These are phyloP conservation scores for Naganishia cerealis DNA, from an alignment of 1,284 basidiomycete species.

Conservation along the genomic window DNA sequence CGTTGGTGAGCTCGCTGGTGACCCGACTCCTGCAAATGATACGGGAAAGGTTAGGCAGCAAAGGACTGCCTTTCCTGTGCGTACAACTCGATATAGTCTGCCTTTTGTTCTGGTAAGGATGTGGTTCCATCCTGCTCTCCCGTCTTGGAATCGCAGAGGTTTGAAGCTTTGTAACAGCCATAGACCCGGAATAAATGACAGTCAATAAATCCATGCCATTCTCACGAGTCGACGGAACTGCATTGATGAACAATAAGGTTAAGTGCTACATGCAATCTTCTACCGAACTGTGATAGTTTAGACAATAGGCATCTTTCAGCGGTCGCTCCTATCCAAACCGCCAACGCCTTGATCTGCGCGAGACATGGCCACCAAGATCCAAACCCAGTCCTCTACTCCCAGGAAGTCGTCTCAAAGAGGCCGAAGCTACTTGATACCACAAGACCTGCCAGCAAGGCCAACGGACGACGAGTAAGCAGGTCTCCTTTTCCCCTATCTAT, in stretches of 20 bases:
- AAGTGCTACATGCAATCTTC: too few relatives aligned
- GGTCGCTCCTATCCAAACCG: background rate
- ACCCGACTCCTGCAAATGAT: too few relatives aligned
- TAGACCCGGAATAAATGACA: slow-evolving; percentile 1
- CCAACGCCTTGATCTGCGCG: background rate
- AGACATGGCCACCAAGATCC: slow-evolving; percentile 14
- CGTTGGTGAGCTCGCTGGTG: too few relatives aligned
- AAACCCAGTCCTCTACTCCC: background rate
- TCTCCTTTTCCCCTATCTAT: background rate
- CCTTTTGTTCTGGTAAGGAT: slow-evolving; percentile 1
- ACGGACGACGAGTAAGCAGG: slow-evolving; percentile 27
- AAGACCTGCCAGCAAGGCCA: slow-evolving; percentile 15
- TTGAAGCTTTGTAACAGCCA: background rate
- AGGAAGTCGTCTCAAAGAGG: background rate
- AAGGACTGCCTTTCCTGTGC: too few relatives aligned
- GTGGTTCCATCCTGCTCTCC: background rate
- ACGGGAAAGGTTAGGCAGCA: too few relatives aligned
- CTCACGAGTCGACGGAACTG: background rate
- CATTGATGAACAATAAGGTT: background rate
- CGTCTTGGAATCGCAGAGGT: background rate
- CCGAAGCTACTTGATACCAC: slow-evolving; percentile 17
- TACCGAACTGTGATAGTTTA: background rate
- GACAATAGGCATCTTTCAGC: background rate
- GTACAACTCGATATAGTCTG: background rate
- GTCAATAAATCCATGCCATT: background rate